phyloP scores from a whole-genome alignment of 2,329 filamentous ascomycete species.

The Penicillium hesseltinei region DNA sequence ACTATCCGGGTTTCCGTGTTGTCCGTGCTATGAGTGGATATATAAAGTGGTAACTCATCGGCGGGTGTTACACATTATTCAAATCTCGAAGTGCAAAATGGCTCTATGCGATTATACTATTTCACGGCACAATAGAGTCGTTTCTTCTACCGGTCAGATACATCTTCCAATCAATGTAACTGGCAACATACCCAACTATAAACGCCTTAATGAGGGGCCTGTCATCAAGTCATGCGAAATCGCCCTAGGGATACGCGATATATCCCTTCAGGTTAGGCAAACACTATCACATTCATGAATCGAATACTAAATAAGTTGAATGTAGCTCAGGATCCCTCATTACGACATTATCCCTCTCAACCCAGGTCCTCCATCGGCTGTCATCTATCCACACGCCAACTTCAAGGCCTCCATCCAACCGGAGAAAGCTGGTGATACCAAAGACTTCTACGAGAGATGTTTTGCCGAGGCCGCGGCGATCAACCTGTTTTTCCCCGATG shows the following conservation, averaged over 20 bases:
- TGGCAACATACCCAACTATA: background rate
- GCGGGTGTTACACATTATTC: background rate
- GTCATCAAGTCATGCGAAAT: background rate
- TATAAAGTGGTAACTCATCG: background rate
- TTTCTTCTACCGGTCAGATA: background rate
- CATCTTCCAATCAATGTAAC: background rate
- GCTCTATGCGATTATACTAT: background rate
- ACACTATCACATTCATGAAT: no score
- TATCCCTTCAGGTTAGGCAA: background rate
- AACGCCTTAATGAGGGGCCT: background rate
- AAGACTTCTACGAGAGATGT: slow-evolving; percentile 4
- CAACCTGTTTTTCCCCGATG: slow-evolving; percentile 2
- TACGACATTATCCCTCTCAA: background rate
- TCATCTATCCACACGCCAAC: background rate
- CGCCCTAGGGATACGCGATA: background rate
- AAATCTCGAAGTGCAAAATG: background rate
- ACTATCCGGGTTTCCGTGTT: background rate
- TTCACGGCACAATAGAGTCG: background rate
- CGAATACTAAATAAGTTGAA: background rate
- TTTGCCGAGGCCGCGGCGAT: background rate
- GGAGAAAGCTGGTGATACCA: background rate
- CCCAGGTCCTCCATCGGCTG: background rate
- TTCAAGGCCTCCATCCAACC: slow-evolving; percentile 3
- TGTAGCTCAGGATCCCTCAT: background rate
- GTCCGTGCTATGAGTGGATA: background rate